Evolutionary conservation across 805 yeast species (phyloP).

Genomic region (Ogataea allantospora): DNA sequence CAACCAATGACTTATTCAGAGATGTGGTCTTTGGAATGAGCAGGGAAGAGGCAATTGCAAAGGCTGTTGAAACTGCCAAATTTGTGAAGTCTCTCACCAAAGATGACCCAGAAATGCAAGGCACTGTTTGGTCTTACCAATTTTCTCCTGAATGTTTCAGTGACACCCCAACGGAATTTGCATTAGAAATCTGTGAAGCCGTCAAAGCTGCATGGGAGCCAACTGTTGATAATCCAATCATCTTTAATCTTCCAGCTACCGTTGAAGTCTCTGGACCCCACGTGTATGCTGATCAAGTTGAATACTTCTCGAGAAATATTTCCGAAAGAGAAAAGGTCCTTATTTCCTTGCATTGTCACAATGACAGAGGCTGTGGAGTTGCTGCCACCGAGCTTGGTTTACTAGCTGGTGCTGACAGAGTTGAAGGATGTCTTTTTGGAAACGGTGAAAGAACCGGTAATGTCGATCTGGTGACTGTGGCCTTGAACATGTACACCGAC

Average conservation of each 20-base stretch:
- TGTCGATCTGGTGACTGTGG: conserved; percentile 74
- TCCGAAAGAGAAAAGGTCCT: conserved; percentile 69
- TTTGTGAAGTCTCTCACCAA: conserved; percentile 68
- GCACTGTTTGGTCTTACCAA: conserved; percentile 68
- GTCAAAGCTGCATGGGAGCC: conserved; percentile 81
- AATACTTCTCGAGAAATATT: conserved; percentile 66
- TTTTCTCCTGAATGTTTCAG: conserved; percentile 79
- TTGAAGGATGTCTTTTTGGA: conserved; percentile 80
- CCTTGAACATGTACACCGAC: conserved; percentile 73
- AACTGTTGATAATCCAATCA: conserved; percentile 67
- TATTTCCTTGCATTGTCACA: conserved; percentile 72
- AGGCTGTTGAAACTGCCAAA: conserved; percentile 70
- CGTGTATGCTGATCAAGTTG: conserved; percentile 78
- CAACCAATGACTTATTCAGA: conserved; percentile 73
- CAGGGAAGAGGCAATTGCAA: conserved; percentile 60
- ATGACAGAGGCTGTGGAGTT: conserved; percentile 81
- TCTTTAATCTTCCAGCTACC: conserved; percentile 78
- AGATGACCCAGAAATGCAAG: conserved; percentile 65
- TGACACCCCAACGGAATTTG: conserved; percentile 72
- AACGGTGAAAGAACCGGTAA: conserved; percentile 87
- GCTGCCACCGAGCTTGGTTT: conserved; percentile 78
- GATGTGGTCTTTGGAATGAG: conserved; percentile 75
- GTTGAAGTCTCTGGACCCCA: conserved; percentile 77
- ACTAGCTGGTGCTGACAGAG: conserved; percentile 83
- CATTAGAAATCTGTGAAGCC: conserved; percentile 75